Conservation (phyloP, 345 rosid species). For the Ailanthus altissimus region DNA sequence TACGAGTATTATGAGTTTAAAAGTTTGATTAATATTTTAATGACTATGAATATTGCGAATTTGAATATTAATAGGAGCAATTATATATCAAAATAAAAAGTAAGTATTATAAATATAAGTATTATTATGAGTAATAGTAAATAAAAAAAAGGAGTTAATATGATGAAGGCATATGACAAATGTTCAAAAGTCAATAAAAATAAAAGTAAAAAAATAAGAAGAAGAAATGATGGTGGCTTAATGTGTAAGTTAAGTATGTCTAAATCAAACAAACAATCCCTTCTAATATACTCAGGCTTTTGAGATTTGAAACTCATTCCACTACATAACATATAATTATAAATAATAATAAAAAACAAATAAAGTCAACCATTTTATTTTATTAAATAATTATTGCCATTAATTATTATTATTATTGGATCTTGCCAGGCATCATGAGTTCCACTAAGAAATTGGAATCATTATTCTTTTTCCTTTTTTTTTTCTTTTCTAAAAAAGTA, state of each 20-base stretch:
- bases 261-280: background rate
- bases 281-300: slow-evolving; percentile 5
- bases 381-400: background rate
- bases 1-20: too few relatives aligned
- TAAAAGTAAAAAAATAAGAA: background rate
- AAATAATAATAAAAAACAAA: background rate
- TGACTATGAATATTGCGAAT: too few relatives aligned
- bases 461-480: background rate
- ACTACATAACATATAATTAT: background rate
- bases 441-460: background rate
- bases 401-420: background rate
- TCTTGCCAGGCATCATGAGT: background rate
- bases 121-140: too few relatives aligned
- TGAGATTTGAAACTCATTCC: background rate
- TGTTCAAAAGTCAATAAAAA: background rate
- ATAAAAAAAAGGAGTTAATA: too few relatives aligned
- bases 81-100: too few relatives aligned
- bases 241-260: slow-evolving; percentile 33
- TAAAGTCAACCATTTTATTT: background rate
- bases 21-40: too few relatives aligned
- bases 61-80: too few relatives aligned
- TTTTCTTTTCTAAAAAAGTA: background rate
- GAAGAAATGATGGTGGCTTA: slow-evolving; percentile 23
- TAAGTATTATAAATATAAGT: too few relatives aligned
- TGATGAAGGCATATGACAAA: background rate